Conservation (phyloP, 2,329 filamentous ascomycete species). For the Hyphodiscus sp. region DNA sequence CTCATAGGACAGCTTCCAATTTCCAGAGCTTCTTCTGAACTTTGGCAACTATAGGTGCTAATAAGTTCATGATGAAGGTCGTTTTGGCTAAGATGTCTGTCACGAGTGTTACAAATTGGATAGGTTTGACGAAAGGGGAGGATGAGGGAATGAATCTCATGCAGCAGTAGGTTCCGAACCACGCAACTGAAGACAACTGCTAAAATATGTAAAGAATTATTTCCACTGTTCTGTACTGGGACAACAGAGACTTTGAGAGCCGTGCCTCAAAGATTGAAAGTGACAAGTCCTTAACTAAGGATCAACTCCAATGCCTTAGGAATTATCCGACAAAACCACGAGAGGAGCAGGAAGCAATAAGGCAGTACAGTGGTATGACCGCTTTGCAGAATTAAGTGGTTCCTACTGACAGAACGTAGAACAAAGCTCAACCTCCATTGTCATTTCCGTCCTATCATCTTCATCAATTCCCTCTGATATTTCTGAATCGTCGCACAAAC, state of each 20-base stretch:
- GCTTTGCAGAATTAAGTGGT: slow-evolving; percentile 3
- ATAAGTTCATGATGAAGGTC: slow-evolving; percentile 40
- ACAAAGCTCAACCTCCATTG: slow-evolving; percentile 54
- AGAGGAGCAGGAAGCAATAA: slow-evolving; percentile 50
- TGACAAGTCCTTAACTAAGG: slow-evolving; percentile 49
- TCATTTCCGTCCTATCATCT: slow-evolving; percentile 54
- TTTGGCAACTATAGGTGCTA: too few relatives aligned
- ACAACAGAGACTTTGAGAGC: slow-evolving; percentile 63
- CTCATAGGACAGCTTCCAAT: too few relatives aligned
- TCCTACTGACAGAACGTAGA: neutral
- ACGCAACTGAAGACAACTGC: neutral
- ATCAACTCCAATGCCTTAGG: slow-evolving; percentile 55
- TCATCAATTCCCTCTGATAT: slow-evolving; percentile 40
- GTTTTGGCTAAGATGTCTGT: slow-evolving; percentile 74
- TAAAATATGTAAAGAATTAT: slow-evolving; percentile 52
- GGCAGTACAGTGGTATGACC: slow-evolving; percentile 46
- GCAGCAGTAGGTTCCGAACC: slow-evolving; percentile 36
- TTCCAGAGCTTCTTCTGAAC: too few relatives aligned
- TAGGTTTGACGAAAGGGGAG: slow-evolving; percentile 63
- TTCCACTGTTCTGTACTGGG: slow-evolving; percentile 65
- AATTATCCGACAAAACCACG: slow-evolving; percentile 47
- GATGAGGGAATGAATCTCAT: slow-evolving; percentile 78
- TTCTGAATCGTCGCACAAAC: slow-evolving; percentile 53
- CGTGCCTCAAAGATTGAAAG: slow-evolving; percentile 59
- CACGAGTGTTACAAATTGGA: slow-evolving; percentile 69